Evolutionary conservation across 1,284 basidiomycete genomes (phyloP).

Genomic region (Cystobasidiaceae sp.): DNA sequence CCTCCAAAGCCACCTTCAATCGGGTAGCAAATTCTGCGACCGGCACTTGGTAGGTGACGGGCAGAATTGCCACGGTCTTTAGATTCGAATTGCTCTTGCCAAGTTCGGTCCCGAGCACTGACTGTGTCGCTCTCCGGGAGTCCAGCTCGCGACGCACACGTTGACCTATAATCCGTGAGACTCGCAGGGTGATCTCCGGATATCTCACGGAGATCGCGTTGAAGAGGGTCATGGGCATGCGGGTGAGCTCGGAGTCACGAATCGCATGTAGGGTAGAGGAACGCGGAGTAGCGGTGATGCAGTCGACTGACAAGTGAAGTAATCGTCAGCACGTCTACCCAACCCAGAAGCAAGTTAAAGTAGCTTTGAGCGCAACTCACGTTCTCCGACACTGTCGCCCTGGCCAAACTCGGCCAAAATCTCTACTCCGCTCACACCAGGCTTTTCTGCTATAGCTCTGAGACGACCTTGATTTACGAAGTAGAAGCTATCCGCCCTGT

Average conservation of each 20-base stretch:
- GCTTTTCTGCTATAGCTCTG: conserved; percentile 63
- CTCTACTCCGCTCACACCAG: conserved; percentile 59
- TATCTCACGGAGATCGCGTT: conserved; percentile 79
- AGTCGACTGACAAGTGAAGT: conserved; percentile 60
- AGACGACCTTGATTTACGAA: conserved; percentile 97
- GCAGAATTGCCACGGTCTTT: conserved; percentile 84
- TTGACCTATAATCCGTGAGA: conserved; percentile 87
- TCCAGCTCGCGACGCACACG: conserved; percentile 80
- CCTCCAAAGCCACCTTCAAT: conserved; percentile 77
- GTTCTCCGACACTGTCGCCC: conserved; percentile 57
- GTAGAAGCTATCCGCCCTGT: conserved; percentile 88
- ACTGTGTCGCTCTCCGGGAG: conserved; percentile 43
- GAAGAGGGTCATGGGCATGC: conserved; percentile 95
- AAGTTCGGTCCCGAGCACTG: conserved; percentile 45
- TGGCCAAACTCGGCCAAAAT: conserved; percentile 93
- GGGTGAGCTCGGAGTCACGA: conserved; percentile 93
- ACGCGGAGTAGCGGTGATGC: conserved; percentile 85
- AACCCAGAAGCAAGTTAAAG: too few relatives aligned
- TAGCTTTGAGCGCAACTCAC: conserved; percentile 39
- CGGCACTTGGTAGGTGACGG: conserved; percentile 73
- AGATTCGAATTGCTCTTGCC: conserved; percentile 81
- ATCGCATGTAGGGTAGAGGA: conserved; percentile 93
- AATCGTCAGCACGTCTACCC: conserved; percentile 78
- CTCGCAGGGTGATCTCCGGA: conserved; percentile 92
- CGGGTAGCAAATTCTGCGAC: conserved; percentile 81